Conservation (phyloP, 495 filamentous ascomycete species). For the Penicillium pulvis region DNA sequence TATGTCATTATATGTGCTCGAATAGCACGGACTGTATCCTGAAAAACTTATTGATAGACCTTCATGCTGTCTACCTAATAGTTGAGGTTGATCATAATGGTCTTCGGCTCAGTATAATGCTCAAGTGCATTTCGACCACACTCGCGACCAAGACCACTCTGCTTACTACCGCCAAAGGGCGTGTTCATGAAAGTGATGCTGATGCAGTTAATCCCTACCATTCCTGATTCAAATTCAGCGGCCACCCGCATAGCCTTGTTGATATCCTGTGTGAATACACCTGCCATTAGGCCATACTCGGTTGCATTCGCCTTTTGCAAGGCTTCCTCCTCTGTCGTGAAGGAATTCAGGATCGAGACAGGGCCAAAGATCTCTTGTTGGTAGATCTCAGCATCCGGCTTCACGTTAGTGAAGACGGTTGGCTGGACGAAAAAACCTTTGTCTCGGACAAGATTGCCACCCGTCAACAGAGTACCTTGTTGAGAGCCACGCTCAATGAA, state of each 20-base stretch:
- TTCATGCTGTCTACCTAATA: background rate
- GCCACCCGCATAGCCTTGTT: constrained; percentile 46
- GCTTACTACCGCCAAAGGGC: constrained; percentile 53
- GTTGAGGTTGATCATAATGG: constrained; percentile 6
- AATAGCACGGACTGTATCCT: too few relatives aligned
- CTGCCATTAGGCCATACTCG: constrained; percentile 54
- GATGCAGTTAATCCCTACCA: constrained; percentile 51
- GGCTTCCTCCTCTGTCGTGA: constrained; percentile 73
- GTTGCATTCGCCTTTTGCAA: constrained; percentile 70
- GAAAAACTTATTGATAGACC: background rate
- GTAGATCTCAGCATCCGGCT: constrained; percentile 82
- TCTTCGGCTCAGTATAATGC: constrained; percentile 33
- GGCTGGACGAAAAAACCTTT: constrained; percentile 88
- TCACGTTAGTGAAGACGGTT: constrained; percentile 82
- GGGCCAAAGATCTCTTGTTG: constrained; percentile 92
- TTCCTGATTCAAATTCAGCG: constrained; percentile 44
- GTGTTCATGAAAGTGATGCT: constrained; percentile 21
- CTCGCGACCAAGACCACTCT: constrained; percentile 56
- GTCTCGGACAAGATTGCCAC: constrained; percentile 48
- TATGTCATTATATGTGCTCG: too few relatives aligned
- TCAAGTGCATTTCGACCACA: constrained; percentile 87
- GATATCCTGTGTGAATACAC: constrained; percentile 49
- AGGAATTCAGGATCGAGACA: constrained; percentile 81
- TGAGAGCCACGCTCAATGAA: constrained; percentile 80
- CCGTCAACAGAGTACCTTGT: constrained; percentile 69